phyloP scores from a whole-genome alignment of 2,329 filamentous ascomycete genomes.

The Phaeophleospora eucalypticola region DNA sequence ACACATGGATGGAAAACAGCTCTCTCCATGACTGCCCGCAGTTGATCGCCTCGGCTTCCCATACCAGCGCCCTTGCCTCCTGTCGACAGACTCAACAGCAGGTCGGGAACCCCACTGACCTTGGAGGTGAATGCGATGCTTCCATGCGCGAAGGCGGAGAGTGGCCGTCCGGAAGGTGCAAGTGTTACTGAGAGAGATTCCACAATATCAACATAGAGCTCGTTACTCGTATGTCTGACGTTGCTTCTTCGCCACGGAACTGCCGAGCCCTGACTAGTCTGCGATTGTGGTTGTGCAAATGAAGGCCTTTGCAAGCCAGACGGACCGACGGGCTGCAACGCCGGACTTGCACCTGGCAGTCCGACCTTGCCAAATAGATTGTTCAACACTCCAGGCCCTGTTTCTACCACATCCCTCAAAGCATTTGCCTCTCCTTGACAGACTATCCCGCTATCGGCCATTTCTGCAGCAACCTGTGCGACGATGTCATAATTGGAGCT shows the following conservation, averaged over 20 bases:
- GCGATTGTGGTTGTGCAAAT: conserved; percentile 14
- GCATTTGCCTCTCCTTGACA: conserved; percentile 92
- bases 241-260: conserved; percentile 90
- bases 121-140: conserved; percentile 94
- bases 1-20: conserved; percentile 97
- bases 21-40: conserved; percentile 63
- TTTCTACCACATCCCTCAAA: conserved; percentile 83
- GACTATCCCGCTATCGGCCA: conserved; percentile 91
- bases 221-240: conserved; percentile 92
- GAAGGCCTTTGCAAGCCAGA: conserved; percentile 13
- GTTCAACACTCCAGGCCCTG: conserved; percentile 76
- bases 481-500: conserved; percentile 90
- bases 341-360: conserved; percentile 57
- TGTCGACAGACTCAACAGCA: conserved; percentile 74
- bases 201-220: conserved; percentile 92
- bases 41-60: conserved; percentile 43
- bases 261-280: conserved; percentile 39
- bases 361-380: conserved; percentile 85
- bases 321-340: conserved; percentile 21
- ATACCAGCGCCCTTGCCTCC: conserved; percentile 78
- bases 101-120: conserved; percentile 88
- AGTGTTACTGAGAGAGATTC: conserved; percentile 85
- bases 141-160: conserved; percentile 83
- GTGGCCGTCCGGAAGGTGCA: conserved; percentile 80
- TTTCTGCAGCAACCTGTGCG: conserved; percentile 86